Base-by-base conservation (phyloP, 2,329 filamentous ascomycete genomes). In the Lecanicillium sp. region DNA sequence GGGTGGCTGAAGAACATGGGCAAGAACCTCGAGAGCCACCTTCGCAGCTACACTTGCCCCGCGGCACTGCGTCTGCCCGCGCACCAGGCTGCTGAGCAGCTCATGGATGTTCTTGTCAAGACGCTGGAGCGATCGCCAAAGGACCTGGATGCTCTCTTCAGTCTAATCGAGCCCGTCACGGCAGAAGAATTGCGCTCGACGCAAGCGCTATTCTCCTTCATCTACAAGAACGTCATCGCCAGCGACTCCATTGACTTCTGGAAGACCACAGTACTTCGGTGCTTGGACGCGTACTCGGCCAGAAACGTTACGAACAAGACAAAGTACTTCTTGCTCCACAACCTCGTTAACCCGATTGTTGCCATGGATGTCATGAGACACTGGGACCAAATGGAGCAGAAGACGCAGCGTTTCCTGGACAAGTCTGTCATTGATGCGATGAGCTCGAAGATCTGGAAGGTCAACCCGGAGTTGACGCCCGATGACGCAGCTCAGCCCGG, bases 281-380 rank as follows among this genome's bases (percentile, higher is more conserved):
- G 90, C 60, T 78, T 98, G 39, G 90, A 97, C 49, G 74, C 90
- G 1, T 98, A 96, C 63, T 84, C 87, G 6, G 80, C 83, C 42
- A 88, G 85, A 60, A 79, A 74, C 38, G 87, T 84, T 11, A 83
- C 86, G 1, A 93, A 96, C 66, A 90, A 86, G 70, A 87, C 88
- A 37, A 98, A 98, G 66, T 86, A 90, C 44, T 99, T 95, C 64
- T 73, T 94, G 29, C 83, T 98, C 61, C 89, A 89, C 62, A 84
- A 95, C 63, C 78, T 98, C 26, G 87, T 96, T 55, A 98, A 97
- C 59, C 94, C 93, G 0, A 95, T 97, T 32, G 80, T 99, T 48
- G 90, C 91, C 3, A 95, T 91, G 86, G 93, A 98, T 66, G 84
- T 95, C 32, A 91, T 93, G 79, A 82, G 85, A 20, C 84, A 86